Evolutionary conservation across 257 asterid species (phyloP).

Genomic region (Lithospermum erythrorhizon): DNA sequence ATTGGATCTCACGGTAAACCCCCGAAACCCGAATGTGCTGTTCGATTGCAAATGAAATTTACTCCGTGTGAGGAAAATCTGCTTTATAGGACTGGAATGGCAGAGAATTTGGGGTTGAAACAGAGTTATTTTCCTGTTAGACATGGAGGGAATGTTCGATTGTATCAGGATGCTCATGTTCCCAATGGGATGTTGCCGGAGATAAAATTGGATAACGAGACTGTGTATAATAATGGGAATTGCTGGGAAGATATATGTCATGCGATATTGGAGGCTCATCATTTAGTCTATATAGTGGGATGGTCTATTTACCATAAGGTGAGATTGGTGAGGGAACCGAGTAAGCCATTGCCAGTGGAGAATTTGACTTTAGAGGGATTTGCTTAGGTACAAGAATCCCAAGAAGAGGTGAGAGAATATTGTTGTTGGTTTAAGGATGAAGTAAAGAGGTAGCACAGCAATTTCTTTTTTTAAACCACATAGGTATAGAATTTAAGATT

Average conservation of each 20-base stretch:
- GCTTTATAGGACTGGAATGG: constrained; percentile 26
- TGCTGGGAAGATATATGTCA: constrained; percentile 88
- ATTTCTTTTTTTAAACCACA: constrained; percentile 65
- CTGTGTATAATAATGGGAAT: constrained; percentile 31
- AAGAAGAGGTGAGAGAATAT: constrained; percentile 91
- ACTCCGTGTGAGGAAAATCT: constrained; percentile 39
- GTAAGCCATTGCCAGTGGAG: constrained; percentile 74
- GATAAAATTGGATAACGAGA: constrained; percentile 28
- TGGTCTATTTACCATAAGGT: constrained; percentile 78
- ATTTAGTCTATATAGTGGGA: constrained; percentile 55
- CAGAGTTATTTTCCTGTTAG: constrained; percentile 69
- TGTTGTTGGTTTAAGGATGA: constrained; percentile 96
- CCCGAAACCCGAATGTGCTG: constrained; percentile 54
- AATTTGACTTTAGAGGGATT: constrained; percentile 71
- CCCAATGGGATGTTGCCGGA: constrained; percentile 63
- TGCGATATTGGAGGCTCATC: constrained; percentile 62
- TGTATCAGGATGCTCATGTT: constrained; percentile 78
- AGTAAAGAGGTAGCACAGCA: constrained; percentile 84
- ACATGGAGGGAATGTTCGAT: constrained; percentile 60
- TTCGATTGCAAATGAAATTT: constrained; percentile 51
- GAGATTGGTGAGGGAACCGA: constrained; percentile 62
- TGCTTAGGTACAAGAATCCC: constrained; percentile 82
- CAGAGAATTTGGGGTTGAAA: constrained; percentile 33
- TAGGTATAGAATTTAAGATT: constrained; percentile 31
- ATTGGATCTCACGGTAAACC: constrained; percentile 57